Percentiles rank a stretch among this genome's conserved stretches.
phyloP scores from a whole-genome alignment of 2,329 filamentous ascomycete genomes.

The Aureobasidium vineae region DNA sequence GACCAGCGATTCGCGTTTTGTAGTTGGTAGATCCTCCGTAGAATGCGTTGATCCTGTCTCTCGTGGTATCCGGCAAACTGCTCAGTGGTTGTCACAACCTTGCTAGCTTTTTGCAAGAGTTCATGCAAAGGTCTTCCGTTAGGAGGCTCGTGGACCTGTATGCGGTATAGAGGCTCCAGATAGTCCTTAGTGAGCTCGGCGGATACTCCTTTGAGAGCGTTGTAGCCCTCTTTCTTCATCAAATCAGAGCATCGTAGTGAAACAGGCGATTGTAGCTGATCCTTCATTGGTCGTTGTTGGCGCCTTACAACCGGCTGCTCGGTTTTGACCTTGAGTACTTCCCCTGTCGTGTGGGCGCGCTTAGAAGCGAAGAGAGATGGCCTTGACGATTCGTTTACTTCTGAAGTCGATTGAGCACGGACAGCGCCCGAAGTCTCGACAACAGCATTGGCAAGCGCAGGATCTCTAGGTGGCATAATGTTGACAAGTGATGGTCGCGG shows the following conservation, averaged over 20 bases:
- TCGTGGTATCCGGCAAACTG: slow-evolving; percentile 81
- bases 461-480: slow-evolving; percentile 10
- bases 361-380: background rate
- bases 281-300: background rate
- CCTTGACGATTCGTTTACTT: slow-evolving; percentile 61
- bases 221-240: slow-evolving; percentile 40
- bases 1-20: slow-evolving; percentile 94
- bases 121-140: slow-evolving; percentile 61
- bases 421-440: slow-evolving; percentile 60
- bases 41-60: slow-evolving; percentile 79
- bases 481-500: slow-evolving; percentile 15
- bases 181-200: slow-evolving; percentile 56
- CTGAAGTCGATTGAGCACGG: slow-evolving; percentile 68
- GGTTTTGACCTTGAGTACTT: slow-evolving; percentile 5
- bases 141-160: slow-evolving; percentile 57
- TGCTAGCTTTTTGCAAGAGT: slow-evolving; percentile 77
- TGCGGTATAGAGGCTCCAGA: slow-evolving; percentile 60
- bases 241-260: slow-evolving; percentile 8
- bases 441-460: slow-evolving; percentile 10
- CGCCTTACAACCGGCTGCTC: slow-evolving; percentile 1
- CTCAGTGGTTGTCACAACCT: slow-evolving; percentile 83
- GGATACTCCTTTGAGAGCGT: slow-evolving; percentile 47
- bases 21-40: slow-evolving; percentile 83
- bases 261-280: background rate
- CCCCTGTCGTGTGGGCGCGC: slow-evolving; percentile 1